Percentiles rank a stretch among this genome's conserved stretches.
Evolutionary conservation across 768 basidiomycete species (phyloP).

Genomic region (Tulasnella sp.): DNA sequence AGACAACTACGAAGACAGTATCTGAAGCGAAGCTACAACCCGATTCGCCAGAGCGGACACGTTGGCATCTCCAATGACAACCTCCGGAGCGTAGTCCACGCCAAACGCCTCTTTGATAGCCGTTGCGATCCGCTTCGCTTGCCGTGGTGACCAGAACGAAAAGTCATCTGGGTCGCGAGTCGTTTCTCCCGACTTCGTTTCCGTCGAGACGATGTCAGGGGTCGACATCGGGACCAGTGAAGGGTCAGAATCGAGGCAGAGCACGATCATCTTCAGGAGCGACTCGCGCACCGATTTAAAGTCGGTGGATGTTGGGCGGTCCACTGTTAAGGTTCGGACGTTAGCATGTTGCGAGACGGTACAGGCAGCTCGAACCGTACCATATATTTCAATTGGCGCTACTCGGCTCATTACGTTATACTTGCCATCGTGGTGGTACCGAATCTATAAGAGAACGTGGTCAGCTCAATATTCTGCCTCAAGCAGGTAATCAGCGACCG

Average conservation of each 20-base stretch:
- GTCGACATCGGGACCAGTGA: conserved; percentile 65
- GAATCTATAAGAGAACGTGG: conserved; percentile 45
- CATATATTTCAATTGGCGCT: conserved; percentile 83
- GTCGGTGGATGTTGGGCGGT: conserved; percentile 59
- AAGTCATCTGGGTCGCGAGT: conserved; percentile 85
- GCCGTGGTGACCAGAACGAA: conserved; percentile 83
- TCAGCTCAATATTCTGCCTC: not conserved
- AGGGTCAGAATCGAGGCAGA: conserved; percentile 84
- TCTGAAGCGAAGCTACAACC: conserved; percentile 71
- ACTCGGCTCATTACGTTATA: conserved; percentile 90
- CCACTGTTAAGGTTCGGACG: conserved; percentile 47
- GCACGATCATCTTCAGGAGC: conserved; percentile 71
- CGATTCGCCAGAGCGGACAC: conserved; percentile 76
- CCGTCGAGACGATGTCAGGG: conserved; percentile 31
- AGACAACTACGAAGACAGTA: conserved; percentile 34
- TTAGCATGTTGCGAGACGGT: not conserved
- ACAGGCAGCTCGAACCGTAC: conserved; percentile 46
- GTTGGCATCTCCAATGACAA: conserved; percentile 92
- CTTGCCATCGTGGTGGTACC: conserved; percentile 95
- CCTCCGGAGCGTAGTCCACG: conserved; percentile 84
- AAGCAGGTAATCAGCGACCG: not conserved
- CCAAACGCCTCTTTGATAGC: conserved; percentile 77
- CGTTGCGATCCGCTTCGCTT: conserved; percentile 82
- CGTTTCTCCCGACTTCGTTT: conserved; percentile 34
- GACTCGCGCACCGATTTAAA: conserved; percentile 61